These are phyloP conservation scores for Harrya chromipes DNA, from an alignment of 768 basidiomycete species.

Conservation along the genomic window DNA sequence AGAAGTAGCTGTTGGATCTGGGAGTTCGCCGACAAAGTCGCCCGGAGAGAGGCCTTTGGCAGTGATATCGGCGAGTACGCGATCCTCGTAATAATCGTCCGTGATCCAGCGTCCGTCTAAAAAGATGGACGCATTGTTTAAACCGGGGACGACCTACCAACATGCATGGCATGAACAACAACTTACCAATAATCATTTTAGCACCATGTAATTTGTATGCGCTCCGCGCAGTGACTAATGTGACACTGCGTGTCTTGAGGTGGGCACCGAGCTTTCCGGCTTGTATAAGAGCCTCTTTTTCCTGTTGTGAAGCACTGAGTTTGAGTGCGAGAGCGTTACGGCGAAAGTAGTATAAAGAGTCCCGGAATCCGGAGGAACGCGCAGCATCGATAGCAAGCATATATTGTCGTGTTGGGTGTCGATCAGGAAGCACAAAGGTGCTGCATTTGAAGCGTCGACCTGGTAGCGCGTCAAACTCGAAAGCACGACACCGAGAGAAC, in stretches of 20 bases:
- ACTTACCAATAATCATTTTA: constrained; percentile 81
- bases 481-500: neutral
- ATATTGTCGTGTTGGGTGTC: constrained; percentile 82
- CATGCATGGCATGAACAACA: neutral
- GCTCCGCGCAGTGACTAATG: constrained; percentile 88
- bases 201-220: constrained; percentile 94
- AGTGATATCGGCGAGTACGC: constrained; percentile 69
- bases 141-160: neutral
- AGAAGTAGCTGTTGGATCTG: constrained; percentile 61
- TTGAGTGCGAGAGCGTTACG: constrained; percentile 89
- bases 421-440: constrained; percentile 83
- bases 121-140: neutral
- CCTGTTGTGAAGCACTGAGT: constrained; percentile 81
- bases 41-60: constrained; percentile 82
- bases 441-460: constrained; percentile 85
- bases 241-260: constrained; percentile 87
- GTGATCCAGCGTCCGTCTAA: constrained; percentile 88
- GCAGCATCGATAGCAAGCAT: constrained; percentile 98
- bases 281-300: constrained; percentile 91
- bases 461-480: constrained; percentile 28
- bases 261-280: constrained; percentile 87
- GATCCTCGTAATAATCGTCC: constrained; percentile 96
- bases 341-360: constrained; percentile 97
- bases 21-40: constrained; percentile 78
- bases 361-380: constrained; percentile 91